These are phyloP conservation scores for Encephalitozoon intestinalis DNA, from an alignment of 371 early-diverging fungal species.

Conservation along the genomic window DNA sequence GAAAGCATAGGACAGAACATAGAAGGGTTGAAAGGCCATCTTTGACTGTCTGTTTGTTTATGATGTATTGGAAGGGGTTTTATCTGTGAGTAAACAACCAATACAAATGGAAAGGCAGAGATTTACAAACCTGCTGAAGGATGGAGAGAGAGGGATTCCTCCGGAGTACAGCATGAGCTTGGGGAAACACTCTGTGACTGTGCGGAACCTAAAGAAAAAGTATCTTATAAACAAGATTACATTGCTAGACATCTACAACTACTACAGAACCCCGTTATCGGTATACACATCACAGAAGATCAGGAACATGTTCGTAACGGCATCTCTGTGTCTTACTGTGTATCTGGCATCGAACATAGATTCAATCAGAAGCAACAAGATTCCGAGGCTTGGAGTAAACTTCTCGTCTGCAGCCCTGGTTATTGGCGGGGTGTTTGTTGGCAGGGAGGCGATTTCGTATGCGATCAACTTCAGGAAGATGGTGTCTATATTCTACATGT, in stretches of 20 bases:
- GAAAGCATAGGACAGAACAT: background rate
- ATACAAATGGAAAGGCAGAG: background rate
- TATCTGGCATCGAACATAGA: constrained; percentile 1
- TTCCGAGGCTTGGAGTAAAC: background rate
- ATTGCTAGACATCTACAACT: background rate
- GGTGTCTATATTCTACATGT: background rate
- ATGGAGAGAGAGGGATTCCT: background rate
- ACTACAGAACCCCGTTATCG: background rate
- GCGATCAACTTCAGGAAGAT: background rate
- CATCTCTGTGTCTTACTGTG: background rate
- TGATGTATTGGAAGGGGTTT: background rate
- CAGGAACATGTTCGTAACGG: background rate
- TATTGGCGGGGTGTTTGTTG: background rate
- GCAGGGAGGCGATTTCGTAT: background rate
- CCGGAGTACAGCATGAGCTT: background rate
- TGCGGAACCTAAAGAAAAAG: background rate
- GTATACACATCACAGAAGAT: background rate
- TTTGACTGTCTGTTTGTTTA: background rate
- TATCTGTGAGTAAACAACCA: background rate
- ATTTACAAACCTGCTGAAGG: background rate
- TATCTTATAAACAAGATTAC: background rate
- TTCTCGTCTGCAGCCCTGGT: background rate
- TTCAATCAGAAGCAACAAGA: background rate
- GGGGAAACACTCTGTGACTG: background rate
- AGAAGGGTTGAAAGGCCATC: background rate